A percentile compares a stretch with the other conserved stretches of the same genome.
These are phyloP conservation scores for Paratinospora sagittata DNA, from an alignment of 164 flowering plant genomes.

Conservation along the genomic window DNA sequence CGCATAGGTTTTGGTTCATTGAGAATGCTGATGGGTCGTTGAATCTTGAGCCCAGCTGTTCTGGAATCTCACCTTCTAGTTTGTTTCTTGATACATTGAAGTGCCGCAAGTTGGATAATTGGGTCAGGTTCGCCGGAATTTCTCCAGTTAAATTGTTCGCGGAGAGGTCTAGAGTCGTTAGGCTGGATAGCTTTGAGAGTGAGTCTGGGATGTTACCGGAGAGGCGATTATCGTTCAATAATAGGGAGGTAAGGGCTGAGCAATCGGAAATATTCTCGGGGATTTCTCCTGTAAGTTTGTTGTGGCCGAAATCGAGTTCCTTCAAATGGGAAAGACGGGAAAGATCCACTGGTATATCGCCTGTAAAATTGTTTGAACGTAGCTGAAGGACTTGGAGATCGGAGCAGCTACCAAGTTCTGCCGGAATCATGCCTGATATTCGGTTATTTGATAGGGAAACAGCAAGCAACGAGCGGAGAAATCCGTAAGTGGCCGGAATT, in stretches of 20 bases:
- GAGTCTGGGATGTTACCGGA: conserved; percentile 49
- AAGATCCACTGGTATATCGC: conserved; percentile 38
- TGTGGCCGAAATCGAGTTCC: conserved; percentile 48
- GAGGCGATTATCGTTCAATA: conserved; percentile 38
- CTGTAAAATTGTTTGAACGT: conserved; percentile 36
- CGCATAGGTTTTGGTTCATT: conserved; percentile 52
- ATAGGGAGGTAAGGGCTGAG: conserved; percentile 28
- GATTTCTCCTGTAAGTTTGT: conserved; percentile 36
- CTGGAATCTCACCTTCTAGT: conserved; percentile 64
- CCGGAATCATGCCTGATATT: conserved; percentile 40
- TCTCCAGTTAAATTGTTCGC: conserved; percentile 43
- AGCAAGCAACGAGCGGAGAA: conserved; percentile 33
- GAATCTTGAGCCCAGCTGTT: conserved; percentile 49
- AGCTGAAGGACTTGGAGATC: conserved; percentile 47
- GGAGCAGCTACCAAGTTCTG: conserved; percentile 54
- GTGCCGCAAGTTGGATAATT: conserved; percentile 26
- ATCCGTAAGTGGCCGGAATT: conserved; percentile 54
- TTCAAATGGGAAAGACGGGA: conserved; percentile 40
- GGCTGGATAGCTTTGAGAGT: conserved; percentile 31
- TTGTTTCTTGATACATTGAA: conserved; percentile 45
- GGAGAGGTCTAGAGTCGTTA: conserved; percentile 41
- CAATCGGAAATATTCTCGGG: conserved; percentile 36
- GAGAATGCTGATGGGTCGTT: conserved; percentile 46
- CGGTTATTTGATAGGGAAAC: conserved; percentile 48
- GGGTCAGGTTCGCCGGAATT: conserved; percentile 37